Evolutionary conservation across 805 yeast genomes (phyloP), one percentile per base, ranked within the genome.

Genomic region (Schwanniomyces yamadae): DNA sequence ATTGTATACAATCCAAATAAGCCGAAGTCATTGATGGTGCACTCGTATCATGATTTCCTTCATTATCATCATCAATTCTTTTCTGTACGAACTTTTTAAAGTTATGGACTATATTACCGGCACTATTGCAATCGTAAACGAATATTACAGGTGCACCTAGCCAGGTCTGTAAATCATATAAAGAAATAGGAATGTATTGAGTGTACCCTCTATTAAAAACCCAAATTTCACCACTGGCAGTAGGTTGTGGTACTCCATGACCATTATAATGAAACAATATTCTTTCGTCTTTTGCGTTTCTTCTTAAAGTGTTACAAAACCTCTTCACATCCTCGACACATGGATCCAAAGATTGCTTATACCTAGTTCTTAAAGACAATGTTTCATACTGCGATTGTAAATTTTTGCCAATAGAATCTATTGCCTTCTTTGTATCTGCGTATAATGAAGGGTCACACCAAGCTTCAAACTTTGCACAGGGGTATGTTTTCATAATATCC

Each of bases 241-340:
- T 93, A 0, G 99, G 98, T 50, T 88, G 88, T 0, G 99, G 99
- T 1, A 93, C 99, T 16, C 99, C 99, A 55, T 93, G 99, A 5
- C 99, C 99, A 50, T 93, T 93, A 58, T 93, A 93, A 57, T 93
- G 98, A 58, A 93, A 91, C 36, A 93, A 59, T 7, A 91, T 84
- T 41, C 99, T 72, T 56, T 91, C 98, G 43, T 91, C 97, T 53
- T 90, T 87, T 2, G 97, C 95, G 39, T 84, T 84, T 37, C 97
- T 73, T 47, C 99, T 71, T 41, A 93, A 65, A 0, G 95, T 84
- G 47, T 87, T 84, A 57, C 97, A 90, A 48, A 90, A 84, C 32
- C 97, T 71, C 55, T 91, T 91, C 25, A 89, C 83, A 54, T 93
- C 99, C 54, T 93, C 99, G 14, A 90, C 96, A 36, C 90, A 85